Percentiles rank a stretch among this genome's conserved stretches.
Conservation (phyloP, 805 yeast genomes). For the Lipomyces lipofer region DNA sequence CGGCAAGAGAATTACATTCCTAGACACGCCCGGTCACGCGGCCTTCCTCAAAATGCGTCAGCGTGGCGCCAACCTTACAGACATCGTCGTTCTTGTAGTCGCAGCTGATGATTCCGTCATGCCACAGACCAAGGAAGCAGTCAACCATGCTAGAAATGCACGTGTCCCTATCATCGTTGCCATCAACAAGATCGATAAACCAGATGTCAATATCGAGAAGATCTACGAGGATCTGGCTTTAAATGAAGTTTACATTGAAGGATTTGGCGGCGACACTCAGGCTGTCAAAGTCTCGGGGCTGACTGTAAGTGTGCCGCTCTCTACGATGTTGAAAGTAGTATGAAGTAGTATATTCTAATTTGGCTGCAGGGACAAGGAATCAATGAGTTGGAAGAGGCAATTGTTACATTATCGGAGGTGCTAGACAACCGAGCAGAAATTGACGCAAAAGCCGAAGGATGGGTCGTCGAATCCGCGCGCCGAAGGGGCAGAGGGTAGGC, state of each 20-base stretch:
- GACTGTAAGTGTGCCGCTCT: constrained; percentile 50
- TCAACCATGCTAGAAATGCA: constrained; percentile 82
- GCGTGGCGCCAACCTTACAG: constrained; percentile 93
- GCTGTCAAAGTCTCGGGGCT: constrained; percentile 84
- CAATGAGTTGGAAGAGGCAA: constrained; percentile 86
- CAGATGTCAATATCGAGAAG: constrained; percentile 69
- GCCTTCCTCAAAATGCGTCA: constrained; percentile 96
- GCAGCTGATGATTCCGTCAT: constrained; percentile 97
- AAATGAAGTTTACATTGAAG: constrained; percentile 81
- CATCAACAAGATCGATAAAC: constrained; percentile 85
- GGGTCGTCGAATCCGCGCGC: constrained; percentile 82
- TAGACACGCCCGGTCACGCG: constrained; percentile 98
- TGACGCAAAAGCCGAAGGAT: constrained; percentile 68
- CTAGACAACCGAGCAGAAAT: constrained; percentile 69
- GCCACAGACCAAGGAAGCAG: constrained; percentile 97
- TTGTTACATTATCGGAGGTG: constrained; percentile 79
- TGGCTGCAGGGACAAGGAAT: constrained; percentile 60
- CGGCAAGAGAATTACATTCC: constrained; percentile 75
- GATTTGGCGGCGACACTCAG: constrained; percentile 93
- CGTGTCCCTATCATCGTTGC: constrained; percentile 88
- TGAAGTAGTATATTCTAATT: no score
- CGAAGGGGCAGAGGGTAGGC: constrained; percentile 74
- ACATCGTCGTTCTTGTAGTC: constrained; percentile 86
- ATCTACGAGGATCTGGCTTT: constrained; percentile 76
- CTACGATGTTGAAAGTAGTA: no score